Evolutionary conservation across 495 filamentous ascomycete species (phyloP).

Genomic region (Podospora australis): DNA sequence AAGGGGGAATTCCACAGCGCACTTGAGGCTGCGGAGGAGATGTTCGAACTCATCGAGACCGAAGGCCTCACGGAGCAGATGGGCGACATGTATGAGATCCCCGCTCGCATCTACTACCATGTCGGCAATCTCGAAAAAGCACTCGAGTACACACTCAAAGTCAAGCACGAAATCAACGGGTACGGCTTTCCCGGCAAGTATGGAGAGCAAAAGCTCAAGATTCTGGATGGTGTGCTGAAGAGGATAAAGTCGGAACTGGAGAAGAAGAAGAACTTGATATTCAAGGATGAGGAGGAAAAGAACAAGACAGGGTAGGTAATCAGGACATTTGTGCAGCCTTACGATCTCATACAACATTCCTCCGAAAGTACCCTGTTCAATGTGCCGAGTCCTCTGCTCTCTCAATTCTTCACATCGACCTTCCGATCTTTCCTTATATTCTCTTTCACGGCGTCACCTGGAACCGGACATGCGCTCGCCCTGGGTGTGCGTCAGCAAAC

Average conservation of each 20-base stretch:
- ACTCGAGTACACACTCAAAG: conserved; percentile 18
- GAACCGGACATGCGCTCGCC: neutral
- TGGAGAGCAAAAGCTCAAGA: conserved; percentile 4
- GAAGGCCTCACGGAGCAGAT: conserved; percentile 24
- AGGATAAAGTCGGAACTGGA: conserved; percentile 9
- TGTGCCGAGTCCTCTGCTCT: no score
- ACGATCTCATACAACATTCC: no score
- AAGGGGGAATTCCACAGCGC: conserved; percentile 20
- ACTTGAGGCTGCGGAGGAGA: conserved; percentile 16
- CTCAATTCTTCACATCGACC: no score
- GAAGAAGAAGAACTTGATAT: conserved; percentile 1
- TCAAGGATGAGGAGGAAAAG: no score
- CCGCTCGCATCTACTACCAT: conserved; percentile 28
- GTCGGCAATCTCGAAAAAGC: conserved; percentile 24
- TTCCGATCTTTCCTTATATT: no score
- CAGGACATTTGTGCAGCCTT: no score
- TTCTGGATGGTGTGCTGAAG: conserved; percentile 4
- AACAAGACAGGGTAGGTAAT: no score
- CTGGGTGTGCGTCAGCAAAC: neutral
- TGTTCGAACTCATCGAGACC: conserved; percentile 21
- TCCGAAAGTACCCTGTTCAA: no score
- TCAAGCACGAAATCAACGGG: conserved; percentile 17
- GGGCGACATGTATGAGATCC: conserved; percentile 27
- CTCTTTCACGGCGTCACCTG: no score
- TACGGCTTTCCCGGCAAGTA: conserved; percentile 31